phyloP scores from a whole-genome alignment of 129 eudicot species.

The Centaurea solstitialis region DNA sequence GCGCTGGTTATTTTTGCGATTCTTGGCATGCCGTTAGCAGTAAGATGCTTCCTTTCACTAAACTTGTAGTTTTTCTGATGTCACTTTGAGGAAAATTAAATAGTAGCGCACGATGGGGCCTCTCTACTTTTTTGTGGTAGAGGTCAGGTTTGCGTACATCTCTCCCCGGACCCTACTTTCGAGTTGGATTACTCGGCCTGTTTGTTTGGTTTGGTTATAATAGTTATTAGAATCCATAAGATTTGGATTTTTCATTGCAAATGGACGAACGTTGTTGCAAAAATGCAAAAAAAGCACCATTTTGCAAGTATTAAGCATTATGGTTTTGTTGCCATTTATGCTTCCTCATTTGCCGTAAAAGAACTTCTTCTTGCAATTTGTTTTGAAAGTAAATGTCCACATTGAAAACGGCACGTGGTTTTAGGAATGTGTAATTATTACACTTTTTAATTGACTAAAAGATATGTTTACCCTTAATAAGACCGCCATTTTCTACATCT shows the following conservation, averaged over 20 bases:
- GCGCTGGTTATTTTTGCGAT: constrained; percentile 66
- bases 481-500: neutral
- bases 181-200: too few species aligned
- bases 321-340: too few species aligned
- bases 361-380: neutral
- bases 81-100: neutral
- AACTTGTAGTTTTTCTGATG: neutral
- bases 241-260: neutral
- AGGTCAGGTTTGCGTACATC: too few species aligned
- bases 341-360: neutral
- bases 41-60: constrained; percentile 43
- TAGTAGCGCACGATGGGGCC: neutral
- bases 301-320: too few species aligned
- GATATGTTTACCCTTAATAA: neutral
- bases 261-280: neutral
- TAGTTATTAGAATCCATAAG: neutral
- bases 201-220: too few species aligned
- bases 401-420: neutral
- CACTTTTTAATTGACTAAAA: neutral
- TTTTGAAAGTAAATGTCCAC: neutral
- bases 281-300: neutral
- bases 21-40: constrained; percentile 94
- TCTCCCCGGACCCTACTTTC: too few species aligned
- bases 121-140: too few species aligned
- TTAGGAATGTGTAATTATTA: neutral